Evolutionary conservation across 257 asterid genomes (phyloP), one percentile per base, ranked within the genome.

Genomic region (Fraxinus anomala): DNA sequence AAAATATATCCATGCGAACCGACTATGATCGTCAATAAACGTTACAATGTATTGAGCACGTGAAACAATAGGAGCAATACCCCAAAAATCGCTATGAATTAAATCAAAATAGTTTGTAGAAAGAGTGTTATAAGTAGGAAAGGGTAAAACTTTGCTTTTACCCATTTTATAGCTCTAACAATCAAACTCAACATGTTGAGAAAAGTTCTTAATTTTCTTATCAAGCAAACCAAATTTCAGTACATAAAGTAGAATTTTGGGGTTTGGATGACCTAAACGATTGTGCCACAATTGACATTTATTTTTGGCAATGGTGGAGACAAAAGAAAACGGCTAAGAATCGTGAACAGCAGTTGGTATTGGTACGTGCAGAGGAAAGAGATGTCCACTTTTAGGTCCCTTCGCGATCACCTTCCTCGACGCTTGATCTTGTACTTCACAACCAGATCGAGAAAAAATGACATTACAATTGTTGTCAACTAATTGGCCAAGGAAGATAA

Each of bases 301-400:
- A 39, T 54, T 23, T 6, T 10, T 13, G 40, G n/a, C 5, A 51
- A n/a, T 0, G 70, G 17, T 36, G 31, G 63, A 23, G 11, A n/a
- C 4, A 3, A 39, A 70, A 63, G 81, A 72, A 13, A 78, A 56
- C 1, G 10, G 2, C 0, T 9, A 11, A 6, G 67, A 10, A 54
- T 31, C 51, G 0, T 6, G 30, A 14, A 14, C 17, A 44, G 3
- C 14, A 44, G 17, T 12, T 5, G 28, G 61, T 7, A 54, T 12
- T 5, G 28, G 42, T 7, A 54, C 6, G 2, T 73, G 54, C 2
- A 36, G 56, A 40, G 69, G 69, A 73, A 73, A 79, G 23, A 65
- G 36, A 14, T 40, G 36, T 4, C 73, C 74, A 1, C 37, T n/a
- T 72, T 79, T 79, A 79, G 77, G 73, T 2, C 77, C 77, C 82